Base-by-base conservation (phyloP, 345 rosid genomes). In the Erodium maritimum region DNA sequence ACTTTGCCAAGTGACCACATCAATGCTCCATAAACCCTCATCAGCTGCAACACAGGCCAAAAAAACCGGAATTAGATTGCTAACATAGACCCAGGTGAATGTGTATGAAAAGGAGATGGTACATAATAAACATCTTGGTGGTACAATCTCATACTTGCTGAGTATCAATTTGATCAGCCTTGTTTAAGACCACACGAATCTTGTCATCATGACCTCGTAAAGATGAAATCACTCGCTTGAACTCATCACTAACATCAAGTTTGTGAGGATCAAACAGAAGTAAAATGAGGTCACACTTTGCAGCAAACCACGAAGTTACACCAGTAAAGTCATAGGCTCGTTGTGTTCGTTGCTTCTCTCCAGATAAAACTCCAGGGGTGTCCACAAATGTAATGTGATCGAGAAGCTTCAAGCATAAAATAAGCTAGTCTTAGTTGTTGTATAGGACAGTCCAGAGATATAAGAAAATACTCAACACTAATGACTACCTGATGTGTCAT, bases 1-100 rank as follows among this genome's bases (percentile, higher is more conserved):
- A 93, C 99, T 78, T 89, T 93, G 61, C 99, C 95, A 19, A 93
- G 95, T 34, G 99, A 93, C 97, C 97, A 93, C 95, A 93, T 89
- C 58, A 93, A 70, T 53, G 95, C 96, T 73, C 99, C 99, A 74
- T 93, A 87, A 22, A 93, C 99, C 77, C 97, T 89, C 99, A 93
- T 93, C 56, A 93, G 78, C 99, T 93, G 78, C 57, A 69, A 59
- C 18, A 66, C 23, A 50, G 63, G 58, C 29, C 19, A 5, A 23
- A 65, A 9, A 61, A 37, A 54, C 57, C 52, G 34, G 16, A 22
- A 59, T 63, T 55, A 62, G 14, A 48, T 55, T 17, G 37, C 69
- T 8, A 45, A 20, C 23, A 61, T 24, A 58, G 48, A 54, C 17
- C 37, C 12, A 54, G 59, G 19, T 12, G 21, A 1, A 46, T 25